These are phyloP conservation scores for Castanea sativa DNA, from an alignment of 306 rosid species.

Conservation along the genomic window DNA sequence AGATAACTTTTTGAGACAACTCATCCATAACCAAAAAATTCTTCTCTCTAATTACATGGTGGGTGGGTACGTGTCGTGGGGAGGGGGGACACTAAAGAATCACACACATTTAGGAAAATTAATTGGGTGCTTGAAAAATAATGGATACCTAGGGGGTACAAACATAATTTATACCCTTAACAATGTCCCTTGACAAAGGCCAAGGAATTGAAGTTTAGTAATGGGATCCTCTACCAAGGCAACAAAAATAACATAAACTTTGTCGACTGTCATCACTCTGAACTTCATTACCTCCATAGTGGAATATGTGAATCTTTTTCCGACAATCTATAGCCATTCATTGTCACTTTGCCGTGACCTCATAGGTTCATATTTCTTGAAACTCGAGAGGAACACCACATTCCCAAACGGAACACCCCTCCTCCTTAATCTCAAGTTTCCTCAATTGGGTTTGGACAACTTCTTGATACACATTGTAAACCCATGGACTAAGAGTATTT, in stretches of 20 bases:
- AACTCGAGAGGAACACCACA: slow-evolving; percentile 55
- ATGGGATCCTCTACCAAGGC: slow-evolving; percentile 23
- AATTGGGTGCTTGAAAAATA: too few relatives aligned
- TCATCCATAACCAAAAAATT: too few relatives aligned
- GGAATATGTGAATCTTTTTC: slow-evolving; percentile 69
- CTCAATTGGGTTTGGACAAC: slow-evolving; percentile 68
- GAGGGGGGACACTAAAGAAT: too few relatives aligned
- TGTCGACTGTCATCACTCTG: slow-evolving; percentile 44
- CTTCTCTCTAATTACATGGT: too few relatives aligned
- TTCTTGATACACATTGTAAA: slow-evolving; percentile 42
- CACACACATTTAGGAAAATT: too few relatives aligned
- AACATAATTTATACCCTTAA: too few relatives aligned
- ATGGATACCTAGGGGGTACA: too few relatives aligned
- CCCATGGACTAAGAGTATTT: too few relatives aligned
- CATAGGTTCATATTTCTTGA: slow-evolving; percentile 68
- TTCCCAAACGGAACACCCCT: slow-evolving; percentile 73
- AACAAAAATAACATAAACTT: slow-evolving; percentile 54
- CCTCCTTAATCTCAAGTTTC: slow-evolving; percentile 65
- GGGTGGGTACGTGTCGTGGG: too few relatives aligned
- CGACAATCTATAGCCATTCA: slow-evolving; percentile 49
- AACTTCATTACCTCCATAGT: slow-evolving; percentile 72
- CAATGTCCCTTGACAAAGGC: too few relatives aligned
- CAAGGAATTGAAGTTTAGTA: too few relatives aligned
- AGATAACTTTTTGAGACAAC: too few relatives aligned
- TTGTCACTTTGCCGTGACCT: slow-evolving; percentile 67